A percentile compares a stretch with the other conserved stretches of the same genome.
phyloP scores from a whole-genome alignment of 2,329 filamentous ascomycete species.

The Arthrobotrys sphaeroides region DNA sequence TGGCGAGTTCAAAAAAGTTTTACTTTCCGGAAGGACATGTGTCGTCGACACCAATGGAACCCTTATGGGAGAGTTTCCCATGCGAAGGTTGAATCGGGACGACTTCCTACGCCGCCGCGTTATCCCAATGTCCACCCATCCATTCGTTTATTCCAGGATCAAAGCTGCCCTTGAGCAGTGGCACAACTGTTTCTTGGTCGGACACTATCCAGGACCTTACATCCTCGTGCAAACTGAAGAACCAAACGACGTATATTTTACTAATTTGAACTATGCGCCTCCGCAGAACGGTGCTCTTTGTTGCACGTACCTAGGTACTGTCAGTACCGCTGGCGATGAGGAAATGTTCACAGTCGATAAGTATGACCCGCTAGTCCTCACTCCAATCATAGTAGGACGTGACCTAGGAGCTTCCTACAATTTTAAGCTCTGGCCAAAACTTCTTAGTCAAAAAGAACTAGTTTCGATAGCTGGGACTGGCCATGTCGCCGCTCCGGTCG shows the following conservation, averaged over 20 bases:
- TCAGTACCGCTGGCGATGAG: constrained; percentile 16
- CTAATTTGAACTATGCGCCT: neutral
- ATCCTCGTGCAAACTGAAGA: constrained; percentile 18
- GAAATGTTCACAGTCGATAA: constrained; percentile 2
- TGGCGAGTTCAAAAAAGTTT: neutral
- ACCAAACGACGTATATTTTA: constrained; percentile 13
- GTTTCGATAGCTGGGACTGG: neutral
- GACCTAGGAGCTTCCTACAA: neutral
- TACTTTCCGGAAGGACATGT: neutral
- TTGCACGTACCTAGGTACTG: constrained; percentile 26
- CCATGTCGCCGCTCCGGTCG: too few species aligned
- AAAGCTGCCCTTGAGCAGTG: constrained; percentile 26
- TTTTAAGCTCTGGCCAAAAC: neutral
- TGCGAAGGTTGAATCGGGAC: constrained; percentile 9
- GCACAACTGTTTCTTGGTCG: constrained; percentile 23
- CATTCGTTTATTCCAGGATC: constrained; percentile 13
- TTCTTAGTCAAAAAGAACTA: neutral
- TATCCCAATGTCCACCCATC: constrained; percentile 16
- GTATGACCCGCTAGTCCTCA: constrained; percentile 7
- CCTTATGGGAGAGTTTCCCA: neutral
- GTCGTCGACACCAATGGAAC: constrained; percentile 11
- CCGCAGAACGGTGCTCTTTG: neutral
- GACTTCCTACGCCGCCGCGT: constrained; percentile 4
- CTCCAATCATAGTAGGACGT: constrained; percentile 1
- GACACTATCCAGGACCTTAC: constrained; percentile 27